Base-by-base conservation (phyloP, 257 asterid genomes). In the Lycium ferocissimum region DNA sequence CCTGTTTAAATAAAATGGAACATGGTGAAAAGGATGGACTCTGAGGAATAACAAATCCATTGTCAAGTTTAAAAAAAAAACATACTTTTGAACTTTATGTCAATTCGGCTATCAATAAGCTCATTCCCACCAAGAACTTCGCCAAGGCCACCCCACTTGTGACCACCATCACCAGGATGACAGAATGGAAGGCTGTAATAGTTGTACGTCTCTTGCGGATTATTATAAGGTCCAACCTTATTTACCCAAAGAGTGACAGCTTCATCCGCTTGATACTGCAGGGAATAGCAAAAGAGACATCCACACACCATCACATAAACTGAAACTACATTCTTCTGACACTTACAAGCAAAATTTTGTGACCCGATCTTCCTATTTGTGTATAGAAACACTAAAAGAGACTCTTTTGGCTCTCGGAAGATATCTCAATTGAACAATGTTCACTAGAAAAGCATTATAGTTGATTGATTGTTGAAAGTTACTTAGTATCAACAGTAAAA, bases 171-270 rank as follows among this genome's bases (percentile, higher is more conserved):
- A 20, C 92, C 92, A 72, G 91, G 85, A 15, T 87, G 93, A 86
- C 96, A 94, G 87, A 90, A 94, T 9, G 98, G 95, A 85, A 94
- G 98, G 87, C 83, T 90, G 87, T 93, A 94, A 86, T 92, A 94
- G 85, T 93, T 93, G 89, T 94, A 93, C 80, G 97, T 92, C 87
- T 94, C 97, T 87, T 94, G 97, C 20, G 98, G 98, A 87, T 94
- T 94, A 88, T 91, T 94, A 84, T 93, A 94, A 6, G 98, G 97
- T 13, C 94, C 97, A 86, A 94, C 95, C 91, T 91, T 90, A 89
- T 91, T 94, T 59, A 91, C 94, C 98, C 98, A 94, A 79, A 94
- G 79, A 20, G 89, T 93, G 79, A 93, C 94, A 18, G 88, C 33
- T 40, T 92, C 97, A 38, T 85, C 93, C 0, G 81, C 88, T 79